Evolutionary conservation across 805 yeast species (phyloP).

Genomic region (Ogataea philodendri): DNA sequence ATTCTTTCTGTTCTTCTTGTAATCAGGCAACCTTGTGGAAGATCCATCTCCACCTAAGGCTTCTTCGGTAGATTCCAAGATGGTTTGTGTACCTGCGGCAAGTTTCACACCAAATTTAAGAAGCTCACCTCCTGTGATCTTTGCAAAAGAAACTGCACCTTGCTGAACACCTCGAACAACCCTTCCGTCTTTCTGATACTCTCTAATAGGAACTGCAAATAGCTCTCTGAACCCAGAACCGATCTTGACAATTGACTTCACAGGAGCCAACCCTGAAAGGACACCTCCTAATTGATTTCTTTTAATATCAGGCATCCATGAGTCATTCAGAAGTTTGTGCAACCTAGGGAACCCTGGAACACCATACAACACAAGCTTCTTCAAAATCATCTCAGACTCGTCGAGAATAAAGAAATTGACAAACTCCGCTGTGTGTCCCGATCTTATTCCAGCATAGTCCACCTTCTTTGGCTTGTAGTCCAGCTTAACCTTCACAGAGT

Average conservation of each 20-base stretch:
- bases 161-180: slow-evolving; percentile 67
- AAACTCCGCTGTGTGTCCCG: slow-evolving; percentile 84
- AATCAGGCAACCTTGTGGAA: slow-evolving; percentile 33
- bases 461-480: slow-evolving; percentile 92
- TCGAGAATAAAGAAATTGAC: slow-evolving; percentile 87
- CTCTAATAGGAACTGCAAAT: slow-evolving; percentile 69
- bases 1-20: slow-evolving; percentile 5
- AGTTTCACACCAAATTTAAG: slow-evolving; percentile 79
- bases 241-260: slow-evolving; percentile 70
- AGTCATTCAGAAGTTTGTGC: slow-evolving; percentile 52
- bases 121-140: slow-evolving; percentile 75
- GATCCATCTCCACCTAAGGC: slow-evolving; percentile 73
- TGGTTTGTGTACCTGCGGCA: slow-evolving; percentile 83
- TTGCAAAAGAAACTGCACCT: slow-evolving; percentile 72
- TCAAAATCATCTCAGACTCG: slow-evolving; percentile 71
- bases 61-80: slow-evolving; percentile 78
- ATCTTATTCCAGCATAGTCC: slow-evolving; percentile 77
- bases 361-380: slow-evolving; percentile 67
- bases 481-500: slow-evolving; percentile 58
- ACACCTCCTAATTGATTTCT: slow-evolving; percentile 79
- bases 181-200: slow-evolving; percentile 71
- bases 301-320: slow-evolving; percentile 87
- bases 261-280: slow-evolving; percentile 79
- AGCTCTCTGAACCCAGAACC: slow-evolving; percentile 77
- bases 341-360: slow-evolving; percentile 69